Evolutionary conservation across 1,284 basidiomycete species (phyloP).

Genomic region (Cutaneotrichosporon daszewskae): DNA sequence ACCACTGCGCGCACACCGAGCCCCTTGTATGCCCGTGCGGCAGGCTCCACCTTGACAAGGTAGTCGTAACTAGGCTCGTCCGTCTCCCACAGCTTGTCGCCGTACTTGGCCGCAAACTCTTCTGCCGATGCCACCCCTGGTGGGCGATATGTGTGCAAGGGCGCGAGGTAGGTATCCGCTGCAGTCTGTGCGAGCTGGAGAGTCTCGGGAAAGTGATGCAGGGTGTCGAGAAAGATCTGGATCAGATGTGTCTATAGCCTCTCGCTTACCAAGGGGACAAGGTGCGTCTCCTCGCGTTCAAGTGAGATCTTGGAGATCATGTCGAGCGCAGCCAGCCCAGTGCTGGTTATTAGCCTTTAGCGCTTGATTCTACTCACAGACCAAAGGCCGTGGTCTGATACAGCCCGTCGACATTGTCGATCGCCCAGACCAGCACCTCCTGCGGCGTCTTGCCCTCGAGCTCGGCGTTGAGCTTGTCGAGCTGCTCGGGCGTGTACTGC

Average conservation of each 20-base stretch:
- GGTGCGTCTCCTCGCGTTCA: constrained; percentile 45
- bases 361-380: constrained; percentile 48
- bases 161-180: constrained; percentile 65
- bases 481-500: constrained; percentile 61
- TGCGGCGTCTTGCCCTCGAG: constrained; percentile 67
- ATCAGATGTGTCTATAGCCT: constrained; percentile 29
- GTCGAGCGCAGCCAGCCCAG: constrained; percentile 81
- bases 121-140: constrained; percentile 61
- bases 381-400: constrained; percentile 93
- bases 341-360: constrained; percentile 44
- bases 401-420: constrained; percentile 63
- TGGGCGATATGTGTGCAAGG: constrained; percentile 75
- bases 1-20: constrained; percentile 82
- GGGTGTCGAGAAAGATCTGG: constrained; percentile 92
- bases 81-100: constrained; percentile 77
- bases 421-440: constrained; percentile 76
- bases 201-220: constrained; percentile 94
- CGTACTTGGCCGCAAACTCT: constrained; percentile 79
- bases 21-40: constrained; percentile 76
- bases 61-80: constrained; percentile 90
- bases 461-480: constrained; percentile 66
- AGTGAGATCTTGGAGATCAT: constrained; percentile 75
- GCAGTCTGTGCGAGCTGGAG: constrained; percentile 78
- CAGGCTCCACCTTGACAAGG: constrained; percentile 92
- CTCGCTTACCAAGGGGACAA: constrained; percentile 51